Base-by-base conservation (phyloP, 192 early-diverging fungal species). In the Coemansia reversa region DNA sequence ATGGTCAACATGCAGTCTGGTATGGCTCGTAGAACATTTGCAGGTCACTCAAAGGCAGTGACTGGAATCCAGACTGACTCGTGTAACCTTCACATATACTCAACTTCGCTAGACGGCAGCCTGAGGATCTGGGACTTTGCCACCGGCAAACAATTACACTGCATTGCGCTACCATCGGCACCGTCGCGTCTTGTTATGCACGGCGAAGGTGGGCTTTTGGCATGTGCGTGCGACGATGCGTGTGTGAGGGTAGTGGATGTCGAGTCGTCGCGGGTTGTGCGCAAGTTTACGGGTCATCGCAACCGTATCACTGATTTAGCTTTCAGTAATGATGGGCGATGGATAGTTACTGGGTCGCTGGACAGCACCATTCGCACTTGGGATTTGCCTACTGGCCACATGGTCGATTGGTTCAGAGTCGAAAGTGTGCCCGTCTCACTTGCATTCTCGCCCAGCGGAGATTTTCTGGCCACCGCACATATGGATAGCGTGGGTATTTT, bases 1-100 rank as follows among this genome's bases (percentile, higher is more conserved):
- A 90, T 92, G 88, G 93, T 86, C 86, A 98, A 96, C 83, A 87
- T 99, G 88, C 97, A 99, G 64, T 96, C 94, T 23, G 96, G 96
- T 7, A 52, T 88, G 42, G 76, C 85, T 30, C 87, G 92, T 32
- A 87, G 86, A 55, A 80, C 87, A 30, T 96, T 93, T 69, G 66
- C 60, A 6, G 85, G 81, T 5, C 96, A 99, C 67, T 81, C 76
- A 16, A 96, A 94, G 63, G 72, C 90, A 3, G 81, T 98, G 35
- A 91, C 91, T 5, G 93, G 91, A 8, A 70, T 99, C 18, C 88
- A 83, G 61, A 84, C 84, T 25, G 94, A 94, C 67, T 67, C 83
- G 47, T 74, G 88, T 62, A 95, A 91, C 79, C 84, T 81, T 60
- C 72, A 75, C 8, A 63, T 96, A 42, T 88, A 94, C 27, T 91